Conservation (phyloP, 495 filamentous ascomycete species). For the Lophiostoma macrostomum region DNA sequence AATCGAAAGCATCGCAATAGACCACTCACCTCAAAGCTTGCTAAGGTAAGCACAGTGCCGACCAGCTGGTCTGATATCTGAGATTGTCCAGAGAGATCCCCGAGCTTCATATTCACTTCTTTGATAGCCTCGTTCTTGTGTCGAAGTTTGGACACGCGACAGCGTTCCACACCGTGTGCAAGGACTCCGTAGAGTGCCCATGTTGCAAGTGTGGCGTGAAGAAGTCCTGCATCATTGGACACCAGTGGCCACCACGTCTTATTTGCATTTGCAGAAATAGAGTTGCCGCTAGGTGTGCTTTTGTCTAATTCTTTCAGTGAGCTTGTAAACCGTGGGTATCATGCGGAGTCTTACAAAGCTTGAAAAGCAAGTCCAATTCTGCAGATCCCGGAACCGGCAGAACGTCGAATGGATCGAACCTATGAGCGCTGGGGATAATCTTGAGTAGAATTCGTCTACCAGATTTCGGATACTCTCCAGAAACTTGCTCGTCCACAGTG, state of each 20-base stretch:
- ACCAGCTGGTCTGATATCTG: slow-evolving; percentile 26
- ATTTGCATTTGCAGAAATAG: slow-evolving; percentile 20
- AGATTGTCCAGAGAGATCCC: neutral
- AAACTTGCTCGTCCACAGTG: neutral
- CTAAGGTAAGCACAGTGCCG: slow-evolving; percentile 21
- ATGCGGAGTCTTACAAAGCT: slow-evolving; percentile 13
- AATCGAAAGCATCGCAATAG: too few relatives aligned
- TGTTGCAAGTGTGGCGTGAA: slow-evolving; percentile 26
- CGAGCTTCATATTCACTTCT: slow-evolving; percentile 26
- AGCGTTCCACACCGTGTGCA: slow-evolving; percentile 5
- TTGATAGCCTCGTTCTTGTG: slow-evolving; percentile 32
- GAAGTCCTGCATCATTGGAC: slow-evolving; percentile 21
- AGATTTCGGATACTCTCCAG: neutral
- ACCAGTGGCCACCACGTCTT: slow-evolving; percentile 33
- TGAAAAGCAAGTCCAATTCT: slow-evolving; percentile 21
- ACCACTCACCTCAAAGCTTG: slow-evolving; percentile 31
- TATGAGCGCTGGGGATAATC: slow-evolving; percentile 20
- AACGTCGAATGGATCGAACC: slow-evolving; percentile 27
- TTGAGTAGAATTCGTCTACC: neutral
- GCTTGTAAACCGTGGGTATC: neutral
- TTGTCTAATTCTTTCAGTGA: slow-evolving; percentile 17
- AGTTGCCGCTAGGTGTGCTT: slow-evolving; percentile 14
- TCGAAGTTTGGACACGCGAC: slow-evolving; percentile 10
- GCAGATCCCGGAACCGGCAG: slow-evolving; percentile 24
- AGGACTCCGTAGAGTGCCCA: slow-evolving; percentile 26